These are phyloP conservation scores for Cryphonectria japonica DNA, from an alignment of 2,329 filamentous ascomycete genomes.

Conservation along the genomic window DNA sequence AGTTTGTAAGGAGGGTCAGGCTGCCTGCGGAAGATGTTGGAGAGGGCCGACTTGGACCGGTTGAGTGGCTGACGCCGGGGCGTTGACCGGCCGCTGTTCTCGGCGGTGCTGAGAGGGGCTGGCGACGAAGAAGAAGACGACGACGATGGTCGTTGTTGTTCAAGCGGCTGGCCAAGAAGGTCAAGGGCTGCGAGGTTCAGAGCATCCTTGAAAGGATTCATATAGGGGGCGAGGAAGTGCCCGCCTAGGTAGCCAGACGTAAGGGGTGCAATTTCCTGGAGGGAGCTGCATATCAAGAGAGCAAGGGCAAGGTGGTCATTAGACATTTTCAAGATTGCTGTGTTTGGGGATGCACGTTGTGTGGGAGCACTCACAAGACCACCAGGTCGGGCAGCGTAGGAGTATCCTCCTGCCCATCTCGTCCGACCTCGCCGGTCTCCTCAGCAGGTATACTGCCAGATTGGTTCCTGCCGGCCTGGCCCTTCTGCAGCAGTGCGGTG, in stretches of 20 bases:
- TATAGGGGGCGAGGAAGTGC: constrained; percentile 76
- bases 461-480: constrained; percentile 34
- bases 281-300: constrained; percentile 58
- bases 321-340: not conserved
- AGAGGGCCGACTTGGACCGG: constrained; percentile 30
- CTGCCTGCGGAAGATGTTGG: constrained; percentile 28
- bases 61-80: constrained; percentile 13
- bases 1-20: constrained; percentile 64
- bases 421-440: not conserved
- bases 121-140: not conserved
- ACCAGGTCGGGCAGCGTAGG: constrained; percentile 56
- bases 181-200: constrained; percentile 68
- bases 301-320: not conserved
- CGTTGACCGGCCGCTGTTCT: not conserved
- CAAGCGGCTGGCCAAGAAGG: constrained; percentile 23
- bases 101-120: not conserved
- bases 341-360: not conserved
- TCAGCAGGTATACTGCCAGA: not conserved
- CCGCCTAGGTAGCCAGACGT: constrained; percentile 84
- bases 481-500: constrained; percentile 52
- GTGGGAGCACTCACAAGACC: constrained; percentile 54
- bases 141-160: constrained; percentile 13
- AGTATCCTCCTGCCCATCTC: constrained; percentile 23
- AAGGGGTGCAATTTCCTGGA: constrained; percentile 90
- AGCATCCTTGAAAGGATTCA: constrained; percentile 70